A percentile compares a stretch with the other conserved stretches of the same genome.
Conservation (phyloP, 768 basidiomycete genomes). For the Tylopilus sp. region DNA sequence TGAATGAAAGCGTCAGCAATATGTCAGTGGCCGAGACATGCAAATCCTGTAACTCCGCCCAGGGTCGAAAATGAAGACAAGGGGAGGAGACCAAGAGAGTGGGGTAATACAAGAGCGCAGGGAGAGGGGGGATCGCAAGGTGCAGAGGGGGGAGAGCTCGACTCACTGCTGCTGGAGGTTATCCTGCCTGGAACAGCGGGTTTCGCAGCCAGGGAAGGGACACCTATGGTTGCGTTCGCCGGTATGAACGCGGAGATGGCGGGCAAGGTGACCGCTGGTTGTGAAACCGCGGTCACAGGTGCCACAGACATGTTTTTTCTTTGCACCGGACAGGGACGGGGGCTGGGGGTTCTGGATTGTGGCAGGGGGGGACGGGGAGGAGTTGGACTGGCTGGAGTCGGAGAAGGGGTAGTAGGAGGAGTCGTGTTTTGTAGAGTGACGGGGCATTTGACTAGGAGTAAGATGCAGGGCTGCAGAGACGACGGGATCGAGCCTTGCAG, state of each 20-base stretch:
- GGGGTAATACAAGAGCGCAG: not conserved
- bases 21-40: conserved; percentile 6
- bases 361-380: conserved; percentile 7
- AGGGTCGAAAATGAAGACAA: conserved; percentile 15
- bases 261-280: conserved; percentile 84
- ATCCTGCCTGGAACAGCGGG: conserved; percentile 85
- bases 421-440: conserved; percentile 30
- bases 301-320: conserved; percentile 56
- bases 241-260: conserved; percentile 87
- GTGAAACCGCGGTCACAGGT: conserved; percentile 80
- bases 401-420: conserved; percentile 25
- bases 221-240: conserved; percentile 91
- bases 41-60: conserved; percentile 7
- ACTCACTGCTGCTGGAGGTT: conserved; percentile 56
- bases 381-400: conserved; percentile 23
- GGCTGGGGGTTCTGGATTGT: not conserved
- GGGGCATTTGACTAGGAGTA: conserved; percentile 25
- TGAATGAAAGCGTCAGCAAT: conserved; percentile 27
- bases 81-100: not conserved
- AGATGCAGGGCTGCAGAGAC: conserved; percentile 29
- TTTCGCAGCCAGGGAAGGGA: conserved; percentile 94
- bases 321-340: conserved; percentile 1
- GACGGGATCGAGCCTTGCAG: conserved; percentile 26
- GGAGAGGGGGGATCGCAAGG: conserved; percentile 2
- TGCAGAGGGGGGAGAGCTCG: not conserved